phyloP scores from a whole-genome alignment of 164 flowering plant genomes.

The Liriodendron chinense region DNA sequence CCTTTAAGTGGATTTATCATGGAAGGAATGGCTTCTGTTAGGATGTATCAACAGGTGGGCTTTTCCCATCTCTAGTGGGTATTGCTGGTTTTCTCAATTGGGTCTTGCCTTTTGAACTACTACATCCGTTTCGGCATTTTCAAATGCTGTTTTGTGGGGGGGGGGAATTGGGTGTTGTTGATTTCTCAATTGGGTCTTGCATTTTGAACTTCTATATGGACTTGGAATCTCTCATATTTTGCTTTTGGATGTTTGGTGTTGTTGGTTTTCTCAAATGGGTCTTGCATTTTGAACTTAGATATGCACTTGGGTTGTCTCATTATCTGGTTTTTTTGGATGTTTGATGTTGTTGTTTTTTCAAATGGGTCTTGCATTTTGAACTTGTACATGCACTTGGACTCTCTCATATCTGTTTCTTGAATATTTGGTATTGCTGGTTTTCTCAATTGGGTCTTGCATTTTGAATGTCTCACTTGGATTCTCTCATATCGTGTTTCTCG shows the following conservation, averaged over 20 bases:
- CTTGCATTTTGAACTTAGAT: not conserved
- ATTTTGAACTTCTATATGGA: not conserved
- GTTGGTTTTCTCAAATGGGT: not conserved
- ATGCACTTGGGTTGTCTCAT: not conserved
- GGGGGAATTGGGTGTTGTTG: not conserved
- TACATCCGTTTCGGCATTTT: not conserved
- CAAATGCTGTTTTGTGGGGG: not conserved
- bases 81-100: too few species aligned
- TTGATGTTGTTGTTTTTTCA: not conserved
- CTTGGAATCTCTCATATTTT: not conserved
- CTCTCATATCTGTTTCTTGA: too few species aligned
- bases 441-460: too few species aligned
- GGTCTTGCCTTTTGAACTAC: not conserved
- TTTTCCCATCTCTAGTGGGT: too few species aligned
- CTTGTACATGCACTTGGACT: not conserved
- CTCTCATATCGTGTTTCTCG: too few species aligned
- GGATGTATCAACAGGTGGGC: constrained; percentile 14
- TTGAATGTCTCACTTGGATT: too few species aligned
- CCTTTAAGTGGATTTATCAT: not conserved
- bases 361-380: not conserved
- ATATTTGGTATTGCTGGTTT: too few species aligned
- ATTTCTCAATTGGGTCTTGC: not conserved
- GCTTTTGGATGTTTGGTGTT: not conserved
- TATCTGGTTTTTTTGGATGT: not conserved
- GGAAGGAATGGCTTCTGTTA: constrained; percentile 10